A percentile compares a stretch with the other conserved stretches of the same genome.
phyloP scores from a whole-genome alignment of 2,329 filamentous ascomycete species.

The Monilinia aucupariae region DNA sequence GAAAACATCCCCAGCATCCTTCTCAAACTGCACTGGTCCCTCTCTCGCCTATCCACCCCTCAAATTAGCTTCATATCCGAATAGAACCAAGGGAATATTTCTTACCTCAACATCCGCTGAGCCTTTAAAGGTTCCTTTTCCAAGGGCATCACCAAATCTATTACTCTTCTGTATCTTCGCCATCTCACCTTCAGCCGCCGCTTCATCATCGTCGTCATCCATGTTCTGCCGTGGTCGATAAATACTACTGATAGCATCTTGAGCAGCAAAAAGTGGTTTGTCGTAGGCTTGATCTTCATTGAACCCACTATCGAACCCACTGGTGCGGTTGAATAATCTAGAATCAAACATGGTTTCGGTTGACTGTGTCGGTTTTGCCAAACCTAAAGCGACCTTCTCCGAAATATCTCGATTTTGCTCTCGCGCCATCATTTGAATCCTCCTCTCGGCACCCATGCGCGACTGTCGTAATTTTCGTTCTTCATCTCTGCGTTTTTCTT shows the following conservation, averaged over 20 bases:
- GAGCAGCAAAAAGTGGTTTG: slow-evolving; percentile 92
- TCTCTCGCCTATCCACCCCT: slow-evolving; percentile 56
- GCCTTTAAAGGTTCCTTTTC: slow-evolving; percentile 87
- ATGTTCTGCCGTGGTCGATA: slow-evolving; percentile 75
- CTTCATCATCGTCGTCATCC: slow-evolving; percentile 72
- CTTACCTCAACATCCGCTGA: slow-evolving; percentile 73
- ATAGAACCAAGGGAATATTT: slow-evolving; percentile 18
- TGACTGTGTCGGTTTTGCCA: slow-evolving; percentile 90
- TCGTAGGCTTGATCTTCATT: slow-evolving; percentile 98
- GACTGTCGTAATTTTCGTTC: slow-evolving; percentile 89
- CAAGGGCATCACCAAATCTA: slow-evolving; percentile 76
- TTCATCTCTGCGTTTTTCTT: slow-evolving; percentile 73
- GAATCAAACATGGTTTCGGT: slow-evolving; percentile 97
- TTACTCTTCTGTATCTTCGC: slow-evolving; percentile 80
- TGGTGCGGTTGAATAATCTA: slow-evolving; percentile 86
- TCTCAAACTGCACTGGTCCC: slow-evolving; percentile 94
- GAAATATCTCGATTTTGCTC: slow-evolving; percentile 96
- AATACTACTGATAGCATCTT: slow-evolving; percentile 90
- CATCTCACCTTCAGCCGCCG: slow-evolving; percentile 75
- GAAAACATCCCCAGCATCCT: slow-evolving; percentile 79
- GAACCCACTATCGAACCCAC: slow-evolving; percentile 84
- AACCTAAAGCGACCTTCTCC: slow-evolving; percentile 88
- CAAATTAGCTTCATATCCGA: slow-evolving; percentile 15
- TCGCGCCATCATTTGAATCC: slow-evolving; percentile 85
- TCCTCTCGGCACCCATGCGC: slow-evolving; percentile 89